Evolutionary conservation across 768 basidiomycete genomes (phyloP), one percentile per base, ranked within the genome.

Genomic region (Boletus reticuloceps): DNA sequence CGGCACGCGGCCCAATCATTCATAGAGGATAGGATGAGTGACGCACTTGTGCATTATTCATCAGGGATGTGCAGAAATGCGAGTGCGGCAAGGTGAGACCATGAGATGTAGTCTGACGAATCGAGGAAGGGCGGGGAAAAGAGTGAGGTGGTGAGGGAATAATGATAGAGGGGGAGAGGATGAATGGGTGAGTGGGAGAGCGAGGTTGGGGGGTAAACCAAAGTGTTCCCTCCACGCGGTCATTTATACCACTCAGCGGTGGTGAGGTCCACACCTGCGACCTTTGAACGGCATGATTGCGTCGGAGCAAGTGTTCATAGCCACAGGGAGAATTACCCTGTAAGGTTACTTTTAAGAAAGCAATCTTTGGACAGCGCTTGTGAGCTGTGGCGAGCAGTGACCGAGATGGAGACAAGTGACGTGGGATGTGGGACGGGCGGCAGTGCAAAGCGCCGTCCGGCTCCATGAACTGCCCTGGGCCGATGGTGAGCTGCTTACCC

Each of bases 221-320:
- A 47, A 6, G 29, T 51, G 47, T 57, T 38, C n/a, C n/a, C 4
- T 32, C 36, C 56, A 58, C 36, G 42, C 19, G 43, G 13, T 50
- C 43, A 47, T 70, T 70, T 70, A 60, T 64, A 57, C 27, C 7
- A 25, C 39, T 31, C 42, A 16, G 27, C 8, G 5, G 38, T 36
- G 20, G 20, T 13, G 12, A 19, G n/a, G 48, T 59, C 56, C 49
- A 58, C 58, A 48, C 20, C 48, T 44, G 36, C 58, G 58, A 46
- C 58, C 59, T 53, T 36, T 56, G 47, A 40, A 53, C 11, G 40
- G 48, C 20, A 37, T 57, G 67, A 71, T 70, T 71, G 70, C 60
- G 54, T 71, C 49, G 46, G 43, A 62, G 40, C 40, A 57, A 54
- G 49, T 57, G 50, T 50, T 50, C 54, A 45, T 16, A 45, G 48